A percentile compares a stretch with the other conserved stretches of the same genome.
Conservation (phyloP, 2,329 filamentous ascomycete genomes). For the Pseudogymnoascus sp. region DNA sequence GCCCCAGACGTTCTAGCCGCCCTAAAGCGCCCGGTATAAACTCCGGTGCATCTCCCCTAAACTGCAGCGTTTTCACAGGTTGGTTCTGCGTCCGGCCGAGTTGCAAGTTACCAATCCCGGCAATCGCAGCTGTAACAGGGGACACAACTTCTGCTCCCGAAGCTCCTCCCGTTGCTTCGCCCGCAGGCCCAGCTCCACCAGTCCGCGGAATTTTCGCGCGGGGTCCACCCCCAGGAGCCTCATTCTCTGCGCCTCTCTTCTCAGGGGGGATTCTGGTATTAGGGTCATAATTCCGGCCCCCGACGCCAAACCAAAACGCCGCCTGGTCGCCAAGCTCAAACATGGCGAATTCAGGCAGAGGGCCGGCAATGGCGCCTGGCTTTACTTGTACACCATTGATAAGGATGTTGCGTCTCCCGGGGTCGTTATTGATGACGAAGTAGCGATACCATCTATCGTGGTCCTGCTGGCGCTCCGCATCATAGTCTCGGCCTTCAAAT, state of each 20-base stretch:
- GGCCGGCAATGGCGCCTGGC: conserved; percentile 24
- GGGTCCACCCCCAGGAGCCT: neutral
- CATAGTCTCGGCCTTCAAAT: neutral
- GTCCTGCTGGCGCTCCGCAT: neutral
- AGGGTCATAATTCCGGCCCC: neutral
- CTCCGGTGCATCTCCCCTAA: neutral
- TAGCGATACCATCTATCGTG: conserved; percentile 15
- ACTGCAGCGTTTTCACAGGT: neutral
- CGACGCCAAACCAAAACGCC: neutral
- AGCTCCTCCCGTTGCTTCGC: neutral
- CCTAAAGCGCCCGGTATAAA: neutral
- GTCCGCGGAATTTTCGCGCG: neutral
- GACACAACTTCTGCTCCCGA: neutral
- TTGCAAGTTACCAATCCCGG: neutral
- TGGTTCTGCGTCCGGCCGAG: neutral
- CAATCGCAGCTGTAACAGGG: neutral
- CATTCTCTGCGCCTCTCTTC: neutral
- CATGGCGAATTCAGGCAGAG: conserved; percentile 25
- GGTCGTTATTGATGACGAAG: conserved; percentile 22
- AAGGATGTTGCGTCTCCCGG: conserved; percentile 19
- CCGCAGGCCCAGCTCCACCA: neutral
- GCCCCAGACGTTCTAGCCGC: neutral
- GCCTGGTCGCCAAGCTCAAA: neutral
- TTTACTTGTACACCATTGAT: conserved; percentile 24
- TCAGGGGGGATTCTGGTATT: neutral